Base-by-base conservation (phyloP, 1,284 basidiomycete genomes). In the Sporisorium sorghi region DNA sequence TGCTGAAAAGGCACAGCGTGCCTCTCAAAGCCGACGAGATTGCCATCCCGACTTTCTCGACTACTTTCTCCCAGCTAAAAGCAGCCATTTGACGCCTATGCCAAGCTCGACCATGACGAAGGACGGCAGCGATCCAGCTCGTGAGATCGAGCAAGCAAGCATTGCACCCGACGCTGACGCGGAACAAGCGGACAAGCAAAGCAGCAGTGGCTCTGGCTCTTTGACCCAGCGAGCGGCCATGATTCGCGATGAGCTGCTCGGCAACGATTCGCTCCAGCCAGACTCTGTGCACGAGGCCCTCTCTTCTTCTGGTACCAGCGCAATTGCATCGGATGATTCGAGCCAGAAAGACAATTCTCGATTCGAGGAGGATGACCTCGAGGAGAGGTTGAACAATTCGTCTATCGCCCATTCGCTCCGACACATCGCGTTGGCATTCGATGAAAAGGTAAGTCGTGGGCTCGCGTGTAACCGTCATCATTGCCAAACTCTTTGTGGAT, bases 381-480 rank as follows among this genome's bases (percentile, higher is more conserved):
- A 73, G n/a, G 53, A 65, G 11, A 57, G 56, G 14, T 39, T 65
- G 17, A 33, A 33, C 28, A 48, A 7, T 5, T 68, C 71, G 0
- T 33, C 47, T 15, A 73, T 73, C 32, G 42, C 61, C 5, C 65
- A 64, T 17, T 58, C 71, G 7, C 61, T 73, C 14, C 58, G 58
- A 24, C 61, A 73, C 60, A 69, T 73, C 33, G 61, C 65, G 6
- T 21, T 63, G 48, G 57, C 65, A 9, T 73, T 65, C 24, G 65
- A 73, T 15, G 65, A 73, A 46, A 73, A 69, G 61, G 71, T 73
- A 35, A 52, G 54, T 19, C 4, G 1, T 30, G 24, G 7, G 26
- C 8, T 53, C 19, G 23, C 23, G 19, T 6, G 2, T 28, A 33
- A 1, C 23, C 40, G 2, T 39, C 12, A 26, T 10, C 9, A 24